Percentiles rank a stretch among this genome's conserved stretches.
These are phyloP conservation scores for Plasmodium coatneyi DNA, from an alignment of 169 alveolate genomes.

Conservation along the genomic window DNA sequence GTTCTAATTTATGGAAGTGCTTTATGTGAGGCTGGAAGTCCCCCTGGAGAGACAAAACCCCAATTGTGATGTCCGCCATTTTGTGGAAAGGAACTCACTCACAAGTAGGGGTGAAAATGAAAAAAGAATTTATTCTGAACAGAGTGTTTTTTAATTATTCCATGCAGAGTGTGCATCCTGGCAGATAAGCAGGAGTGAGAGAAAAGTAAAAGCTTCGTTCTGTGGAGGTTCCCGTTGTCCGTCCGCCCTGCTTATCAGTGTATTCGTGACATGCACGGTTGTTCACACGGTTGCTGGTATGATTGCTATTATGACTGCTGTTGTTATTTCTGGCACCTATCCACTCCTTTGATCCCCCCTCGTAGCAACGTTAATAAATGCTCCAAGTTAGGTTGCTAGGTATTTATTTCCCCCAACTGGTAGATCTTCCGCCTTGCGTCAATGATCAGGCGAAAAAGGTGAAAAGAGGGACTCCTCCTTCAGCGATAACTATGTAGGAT, in stretches of 20 bases:
- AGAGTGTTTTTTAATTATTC: background rate
- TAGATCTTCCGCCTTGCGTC: background rate
- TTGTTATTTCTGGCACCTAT: background rate
- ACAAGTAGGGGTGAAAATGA: background rate
- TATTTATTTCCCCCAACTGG: background rate
- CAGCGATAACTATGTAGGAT: background rate
- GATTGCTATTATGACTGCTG: too few relatives aligned
- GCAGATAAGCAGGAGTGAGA: background rate
- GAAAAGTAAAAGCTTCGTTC: background rate
- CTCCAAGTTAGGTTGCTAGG: background rate
- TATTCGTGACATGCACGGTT: background rate
- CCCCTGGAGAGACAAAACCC: constrained; percentile 68
- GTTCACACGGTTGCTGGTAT: background rate
- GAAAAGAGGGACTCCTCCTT: background rate
- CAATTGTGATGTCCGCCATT: constrained; percentile 50
- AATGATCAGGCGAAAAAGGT: background rate
- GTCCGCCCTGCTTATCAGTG: background rate
- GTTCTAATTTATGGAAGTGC: constrained; percentile 41
- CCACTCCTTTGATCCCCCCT: background rate
- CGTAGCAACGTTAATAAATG: background rate
- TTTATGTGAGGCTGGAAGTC: constrained; percentile 54
- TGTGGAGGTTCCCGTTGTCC: background rate
- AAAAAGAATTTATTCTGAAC: background rate
- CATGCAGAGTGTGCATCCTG: background rate
- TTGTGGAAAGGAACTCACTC: background rate